Base-by-base conservation (phyloP, 805 yeast genomes). In the Myxozyma geophila region DNA sequence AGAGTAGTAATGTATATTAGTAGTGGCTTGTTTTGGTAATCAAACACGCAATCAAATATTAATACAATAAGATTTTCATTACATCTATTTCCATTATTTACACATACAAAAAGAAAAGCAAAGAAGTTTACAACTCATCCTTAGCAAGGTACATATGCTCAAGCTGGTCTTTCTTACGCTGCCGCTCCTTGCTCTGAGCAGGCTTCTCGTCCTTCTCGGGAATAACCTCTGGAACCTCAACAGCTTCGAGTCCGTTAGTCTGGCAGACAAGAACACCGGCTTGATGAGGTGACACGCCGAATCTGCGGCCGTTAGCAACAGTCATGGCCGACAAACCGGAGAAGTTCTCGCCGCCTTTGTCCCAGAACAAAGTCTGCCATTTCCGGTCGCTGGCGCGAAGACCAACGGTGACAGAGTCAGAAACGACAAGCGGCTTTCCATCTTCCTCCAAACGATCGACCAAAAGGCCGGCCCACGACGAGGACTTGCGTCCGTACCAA, bases 341-440 rank as follows among this genome's bases (percentile, higher is more conserved):
- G 40, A 63, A 66, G 33, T 51, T 43, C 41, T 46, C 59, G 23
- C 69, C 69, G n/a, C 50, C 54, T 51, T 43, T 46, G 40, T 66
- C 69, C 62, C 63, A 66, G 54, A 66, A 66, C 19, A 66, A 4
- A 1, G 69, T 66, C 58, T 66, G 69, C 62, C 63, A 66, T 46
- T 59, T 65, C 7, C 69, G 55, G 36, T 64, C 69, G 36, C 17
- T 19, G 4, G 40, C 54, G 33, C 53, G 55, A 28, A 66, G 48
- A 3, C 58, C 68, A 33, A 39, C 47, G 15, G 65, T 64, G 37
- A 59, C 69, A 3, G 58, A 36, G 54, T 66, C 69, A n/a, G 64
- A 36, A 19, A 66, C 69, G 17, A 66, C 58, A 33, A 66, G 23
- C n/a, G 63, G 63, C 50, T 54, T 54, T 35, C 57, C 63, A 39